These are phyloP conservation scores for Eucalyptus grandis DNA, from an alignment of 345 rosid genomes.

Conservation along the genomic window DNA sequence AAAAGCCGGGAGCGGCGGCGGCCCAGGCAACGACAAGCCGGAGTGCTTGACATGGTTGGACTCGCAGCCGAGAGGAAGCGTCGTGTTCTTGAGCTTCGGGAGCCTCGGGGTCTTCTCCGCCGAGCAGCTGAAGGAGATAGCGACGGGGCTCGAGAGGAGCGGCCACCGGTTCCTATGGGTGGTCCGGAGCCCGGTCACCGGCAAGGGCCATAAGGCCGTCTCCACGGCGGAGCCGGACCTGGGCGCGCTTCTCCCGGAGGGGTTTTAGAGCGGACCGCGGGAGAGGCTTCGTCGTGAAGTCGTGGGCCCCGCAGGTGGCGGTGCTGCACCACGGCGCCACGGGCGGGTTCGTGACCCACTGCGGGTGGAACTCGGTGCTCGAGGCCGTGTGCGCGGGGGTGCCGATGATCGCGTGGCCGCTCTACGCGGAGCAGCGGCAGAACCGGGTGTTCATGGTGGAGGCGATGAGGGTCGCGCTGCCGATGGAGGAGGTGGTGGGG, in stretches of 20 bases:
- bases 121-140: constrained; percentile 26
- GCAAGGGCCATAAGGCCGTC: background rate
- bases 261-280: constrained; percentile 23
- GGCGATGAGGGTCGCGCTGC: constrained; percentile 14
- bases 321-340: constrained; percentile 31
- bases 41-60: constrained; percentile 24
- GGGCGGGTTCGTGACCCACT: constrained; percentile 59
- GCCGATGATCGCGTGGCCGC: constrained; percentile 45
- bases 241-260: constrained; percentile 11
- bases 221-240: background rate
- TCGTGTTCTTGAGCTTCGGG: constrained; percentile 32
- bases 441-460: constrained; percentile 15
- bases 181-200: constrained; percentile 14
- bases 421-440: constrained; percentile 31
- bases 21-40: background rate
- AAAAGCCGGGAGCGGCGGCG: background rate
- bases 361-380: constrained; percentile 67
- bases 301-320: constrained; percentile 55
- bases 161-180: constrained; percentile 37
- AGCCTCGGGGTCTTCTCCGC: constrained; percentile 19
- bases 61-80: constrained; percentile 19
- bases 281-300: constrained; percentile 36
- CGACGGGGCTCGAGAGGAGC: constrained; percentile 27
- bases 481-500: background rate
- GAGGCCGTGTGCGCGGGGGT: constrained; percentile 44